These are phyloP conservation scores for Eustoma russellianum DNA, from an alignment of 257 asterid species.

Conservation along the genomic window DNA sequence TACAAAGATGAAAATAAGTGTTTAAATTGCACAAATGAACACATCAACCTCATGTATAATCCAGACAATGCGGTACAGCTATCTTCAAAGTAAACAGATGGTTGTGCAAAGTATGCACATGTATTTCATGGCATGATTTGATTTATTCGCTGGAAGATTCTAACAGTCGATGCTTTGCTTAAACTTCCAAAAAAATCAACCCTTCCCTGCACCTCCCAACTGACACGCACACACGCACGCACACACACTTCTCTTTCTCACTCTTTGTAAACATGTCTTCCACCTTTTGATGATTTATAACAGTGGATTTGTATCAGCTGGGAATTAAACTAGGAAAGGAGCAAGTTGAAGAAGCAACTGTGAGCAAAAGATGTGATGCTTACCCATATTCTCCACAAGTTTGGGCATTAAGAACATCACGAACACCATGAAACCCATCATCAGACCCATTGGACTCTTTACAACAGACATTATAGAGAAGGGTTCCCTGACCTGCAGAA, in stretches of 20 bases:
- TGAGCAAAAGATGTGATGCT: slow-evolving; percentile 20
- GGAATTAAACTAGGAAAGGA: background rate
- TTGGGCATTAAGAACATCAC: slow-evolving; percentile 96
- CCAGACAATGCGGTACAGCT: background rate
- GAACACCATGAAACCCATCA: slow-evolving; percentile 91
- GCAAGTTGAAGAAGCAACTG: background rate
- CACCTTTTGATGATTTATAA: background rate
- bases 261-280: background rate
- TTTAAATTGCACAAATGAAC: background rate
- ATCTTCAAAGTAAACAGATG: background rate
- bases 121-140: background rate
- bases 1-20: slow-evolving; percentile 7
- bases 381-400: slow-evolving; percentile 69
- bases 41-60: background rate
- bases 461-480: slow-evolving; percentile 58
- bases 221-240: background rate
- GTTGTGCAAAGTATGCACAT: background rate
- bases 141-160: no score
- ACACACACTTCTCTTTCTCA: background rate
- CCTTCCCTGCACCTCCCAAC: background rate
- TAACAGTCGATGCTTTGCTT: no score
- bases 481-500: slow-evolving; percentile 78
- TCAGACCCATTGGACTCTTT: slow-evolving; percentile 98
- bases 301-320: background rate
- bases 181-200: no score